Percentiles rank a stretch among this genome's conserved stretches.
Evolutionary conservation across 495 filamentous ascomycete species (phyloP).

Genomic region (Podospora comata): DNA sequence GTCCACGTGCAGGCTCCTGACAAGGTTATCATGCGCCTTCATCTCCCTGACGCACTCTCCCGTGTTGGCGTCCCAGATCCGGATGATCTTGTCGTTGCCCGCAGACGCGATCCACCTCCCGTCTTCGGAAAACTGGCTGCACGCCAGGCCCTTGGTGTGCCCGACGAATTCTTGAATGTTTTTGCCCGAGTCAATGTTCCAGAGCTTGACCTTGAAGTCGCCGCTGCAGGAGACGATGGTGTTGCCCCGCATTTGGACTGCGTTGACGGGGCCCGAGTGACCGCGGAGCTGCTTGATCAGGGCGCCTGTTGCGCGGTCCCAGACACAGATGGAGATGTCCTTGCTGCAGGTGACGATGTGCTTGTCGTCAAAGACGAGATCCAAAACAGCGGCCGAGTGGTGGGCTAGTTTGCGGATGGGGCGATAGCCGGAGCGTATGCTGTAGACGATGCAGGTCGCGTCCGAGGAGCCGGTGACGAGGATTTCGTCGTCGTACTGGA

Average conservation of each 20-base stretch:
- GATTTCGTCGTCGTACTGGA: constrained; percentile 88
- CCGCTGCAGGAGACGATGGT: constrained; percentile 88
- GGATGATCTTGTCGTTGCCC: constrained; percentile 89
- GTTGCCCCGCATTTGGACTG: constrained; percentile 88
- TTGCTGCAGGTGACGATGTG: constrained; percentile 97
- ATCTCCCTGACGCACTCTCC: constrained; percentile 77
- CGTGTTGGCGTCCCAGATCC: constrained; percentile 89
- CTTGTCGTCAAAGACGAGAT: constrained; percentile 85
- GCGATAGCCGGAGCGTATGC: constrained; percentile 68
- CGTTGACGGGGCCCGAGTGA: constrained; percentile 89
- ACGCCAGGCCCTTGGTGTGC: constrained; percentile 86
- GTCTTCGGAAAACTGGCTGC: constrained; percentile 92
- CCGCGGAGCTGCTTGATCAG: constrained; percentile 73
- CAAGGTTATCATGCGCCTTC: constrained; percentile 72
- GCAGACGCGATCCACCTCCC: constrained; percentile 83
- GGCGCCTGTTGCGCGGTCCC: constrained; percentile 76
- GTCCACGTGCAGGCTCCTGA: constrained; percentile 86
- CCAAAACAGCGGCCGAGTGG: constrained; percentile 85
- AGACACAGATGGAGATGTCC: constrained; percentile 86
- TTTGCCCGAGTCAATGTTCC: constrained; percentile 82
- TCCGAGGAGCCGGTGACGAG: constrained; percentile 95
- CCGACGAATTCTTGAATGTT: constrained; percentile 84
- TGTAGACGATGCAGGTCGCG: constrained; percentile 86
- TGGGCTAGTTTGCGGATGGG: constrained; percentile 71
- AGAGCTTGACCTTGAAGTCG: constrained; percentile 87